Evolutionary conservation across 345 rosid species (phyloP).

Genomic region (Hypericum perforatum): DNA sequence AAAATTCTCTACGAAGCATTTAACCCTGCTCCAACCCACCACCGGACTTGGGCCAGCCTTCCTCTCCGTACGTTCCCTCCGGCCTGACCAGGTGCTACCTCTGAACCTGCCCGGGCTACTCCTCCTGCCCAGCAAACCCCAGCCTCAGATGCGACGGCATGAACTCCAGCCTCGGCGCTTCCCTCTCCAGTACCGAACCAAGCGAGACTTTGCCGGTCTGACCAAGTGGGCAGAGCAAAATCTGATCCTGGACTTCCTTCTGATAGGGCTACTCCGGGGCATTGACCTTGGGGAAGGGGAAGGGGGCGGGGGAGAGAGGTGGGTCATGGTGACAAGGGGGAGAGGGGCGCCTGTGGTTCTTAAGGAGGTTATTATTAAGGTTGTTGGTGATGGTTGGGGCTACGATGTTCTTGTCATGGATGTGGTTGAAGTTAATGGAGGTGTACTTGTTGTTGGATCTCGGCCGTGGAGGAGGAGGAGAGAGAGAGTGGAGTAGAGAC

Average conservation of each 20-base stretch:
- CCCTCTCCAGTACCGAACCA: slow-evolving; percentile 20
- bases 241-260: slow-evolving; percentile 29
- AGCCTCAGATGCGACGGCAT: slow-evolving; percentile 97
- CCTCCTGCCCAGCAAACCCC: slow-evolving; percentile 55
- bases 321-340: slow-evolving; percentile 11
- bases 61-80: no score
- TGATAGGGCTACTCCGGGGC: slow-evolving; percentile 17
- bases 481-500: neutral
- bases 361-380: slow-evolving; percentile 15
- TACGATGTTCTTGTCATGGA: slow-evolving; percentile 59
- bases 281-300: neutral
- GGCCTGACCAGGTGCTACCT: no score
- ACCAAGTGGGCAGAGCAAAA: slow-evolving; percentile 57
- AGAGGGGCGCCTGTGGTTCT: slow-evolving; percentile 51
- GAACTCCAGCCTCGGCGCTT: slow-evolving; percentile 40
- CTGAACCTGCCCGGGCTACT: slow-evolving; percentile 44
- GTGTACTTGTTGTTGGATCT: slow-evolving; percentile 52
- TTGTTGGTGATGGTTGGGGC: no score
- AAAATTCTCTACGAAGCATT: neutral
- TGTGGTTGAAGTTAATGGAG: slow-evolving; percentile 63
- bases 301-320: neutral
- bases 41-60: no score
- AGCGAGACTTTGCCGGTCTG: slow-evolving; percentile 31
- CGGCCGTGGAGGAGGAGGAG: neutral
- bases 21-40: slow-evolving; percentile 32